Evolutionary conservation across 2,329 filamentous ascomycete species (phyloP).

Genomic region (Exophiala spinifera): DNA sequence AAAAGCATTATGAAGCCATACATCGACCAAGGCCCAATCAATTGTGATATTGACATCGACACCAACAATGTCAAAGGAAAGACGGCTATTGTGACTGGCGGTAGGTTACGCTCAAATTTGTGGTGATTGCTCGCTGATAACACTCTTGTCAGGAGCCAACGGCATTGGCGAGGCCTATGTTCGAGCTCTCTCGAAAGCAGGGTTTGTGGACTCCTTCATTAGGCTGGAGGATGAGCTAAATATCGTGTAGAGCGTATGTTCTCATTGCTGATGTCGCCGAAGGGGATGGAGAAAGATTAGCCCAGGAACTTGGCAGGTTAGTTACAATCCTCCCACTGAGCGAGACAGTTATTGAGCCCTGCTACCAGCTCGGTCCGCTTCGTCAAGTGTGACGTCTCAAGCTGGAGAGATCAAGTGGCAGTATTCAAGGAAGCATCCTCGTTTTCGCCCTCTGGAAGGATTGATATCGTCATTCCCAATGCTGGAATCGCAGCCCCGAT

Average conservation of each 20-base stretch:
- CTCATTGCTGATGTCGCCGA: slow-evolving; percentile 36
- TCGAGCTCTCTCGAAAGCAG: slow-evolving; percentile 30
- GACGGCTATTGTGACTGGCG: slow-evolving; percentile 35
- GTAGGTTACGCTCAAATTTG: slow-evolving; percentile 6
- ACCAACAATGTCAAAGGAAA: slow-evolving; percentile 32
- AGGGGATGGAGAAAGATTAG: slow-evolving; percentile 40
- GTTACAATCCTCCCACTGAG: neutral
- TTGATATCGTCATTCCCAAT: slow-evolving; percentile 65
- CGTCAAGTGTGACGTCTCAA: slow-evolving; percentile 54
- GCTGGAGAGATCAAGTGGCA: slow-evolving; percentile 62
- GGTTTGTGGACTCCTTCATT: slow-evolving; percentile 11
- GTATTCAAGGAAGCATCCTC: slow-evolving; percentile 59
- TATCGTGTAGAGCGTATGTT: slow-evolving; percentile 21
- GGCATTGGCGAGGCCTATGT: slow-evolving; percentile 36
- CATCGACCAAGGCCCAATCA: slow-evolving; percentile 20
- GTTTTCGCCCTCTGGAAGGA: slow-evolving; percentile 53
- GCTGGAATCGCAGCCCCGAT: slow-evolving; percentile 56
- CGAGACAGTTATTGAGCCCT: neutral
- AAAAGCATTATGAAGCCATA: slow-evolving; percentile 15
- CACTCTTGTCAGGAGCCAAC: slow-evolving; percentile 29
- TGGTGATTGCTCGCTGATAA: neutral
- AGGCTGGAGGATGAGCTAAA: neutral
- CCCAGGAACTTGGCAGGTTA: slow-evolving; percentile 18
- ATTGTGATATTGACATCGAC: slow-evolving; percentile 19
- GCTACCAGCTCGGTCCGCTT: slow-evolving; percentile 31